Conservation (phyloP, 1,284 basidiomycete genomes). For the Pseudozyma hubeiensis region DNA sequence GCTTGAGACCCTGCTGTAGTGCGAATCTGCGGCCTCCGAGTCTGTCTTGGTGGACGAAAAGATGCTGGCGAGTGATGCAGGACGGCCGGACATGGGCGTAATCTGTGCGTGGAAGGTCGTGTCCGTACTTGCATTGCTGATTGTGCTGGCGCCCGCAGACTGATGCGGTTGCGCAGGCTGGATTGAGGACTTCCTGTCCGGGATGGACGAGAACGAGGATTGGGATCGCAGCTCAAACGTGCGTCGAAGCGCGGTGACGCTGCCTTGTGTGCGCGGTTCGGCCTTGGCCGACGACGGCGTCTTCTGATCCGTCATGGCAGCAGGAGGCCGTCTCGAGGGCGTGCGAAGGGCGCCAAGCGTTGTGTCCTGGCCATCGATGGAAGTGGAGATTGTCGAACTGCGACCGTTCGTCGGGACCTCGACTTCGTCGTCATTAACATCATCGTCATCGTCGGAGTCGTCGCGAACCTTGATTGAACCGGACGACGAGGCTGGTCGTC, state of each 20-base stretch:
- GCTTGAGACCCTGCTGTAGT: slow-evolving; percentile 6
- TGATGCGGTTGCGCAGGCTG: slow-evolving; percentile 18
- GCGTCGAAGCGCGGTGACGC: slow-evolving; percentile 28
- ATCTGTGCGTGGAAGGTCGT: slow-evolving; percentile 54
- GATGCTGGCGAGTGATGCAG: slow-evolving; percentile 53
- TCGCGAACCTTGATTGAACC: slow-evolving; percentile 29
- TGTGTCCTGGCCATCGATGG: slow-evolving; percentile 16
- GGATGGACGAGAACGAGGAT: slow-evolving; percentile 37
- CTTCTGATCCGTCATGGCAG: slow-evolving; percentile 5
- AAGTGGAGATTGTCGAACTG: slow-evolving; percentile 14
- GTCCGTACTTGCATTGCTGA: slow-evolving; percentile 33
- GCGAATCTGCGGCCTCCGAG: slow-evolving; percentile 6
- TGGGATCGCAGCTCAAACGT: slow-evolving; percentile 44
- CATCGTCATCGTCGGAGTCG: slow-evolving; percentile 13
- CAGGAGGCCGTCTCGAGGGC: slow-evolving; percentile 16
- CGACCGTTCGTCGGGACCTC: slow-evolving; percentile 8
- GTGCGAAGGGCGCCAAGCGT: slow-evolving; percentile 15
- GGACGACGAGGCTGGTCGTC: slow-evolving; percentile 15
- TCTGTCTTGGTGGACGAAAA: slow-evolving; percentile 29
- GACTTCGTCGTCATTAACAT: slow-evolving; percentile 1
- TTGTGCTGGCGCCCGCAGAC: slow-evolving; percentile 13
- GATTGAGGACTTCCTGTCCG: slow-evolving; percentile 43
- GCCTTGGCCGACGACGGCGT: slow-evolving; percentile 19
- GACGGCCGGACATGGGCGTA: slow-evolving; percentile 45
- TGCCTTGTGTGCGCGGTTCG: slow-evolving; percentile 22